These are phyloP conservation scores for Saccharomycopsis phalli DNA, from an alignment of 1,139 yeast genomes.

Conservation along the genomic window DNA sequence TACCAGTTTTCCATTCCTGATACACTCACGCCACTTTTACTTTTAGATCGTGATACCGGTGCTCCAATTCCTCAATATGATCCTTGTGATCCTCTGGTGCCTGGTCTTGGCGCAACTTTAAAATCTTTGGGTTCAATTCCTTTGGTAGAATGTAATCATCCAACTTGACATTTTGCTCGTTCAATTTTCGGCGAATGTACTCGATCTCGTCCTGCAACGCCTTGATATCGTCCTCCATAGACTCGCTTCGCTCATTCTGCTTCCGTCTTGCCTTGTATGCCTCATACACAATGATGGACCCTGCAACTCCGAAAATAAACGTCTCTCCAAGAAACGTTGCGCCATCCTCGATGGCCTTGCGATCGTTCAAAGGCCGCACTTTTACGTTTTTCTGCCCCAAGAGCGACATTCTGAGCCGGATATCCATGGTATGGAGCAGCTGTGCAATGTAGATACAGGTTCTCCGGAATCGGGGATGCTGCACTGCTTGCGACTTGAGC, in stretches of 20 bases:
- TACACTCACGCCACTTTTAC: no score
- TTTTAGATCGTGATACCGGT: conserved; percentile 8
- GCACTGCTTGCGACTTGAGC: conserved; percentile 68
- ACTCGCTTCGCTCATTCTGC: conserved; percentile 52
- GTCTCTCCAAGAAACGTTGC: conserved; percentile 73
- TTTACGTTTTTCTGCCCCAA: conserved; percentile 49
- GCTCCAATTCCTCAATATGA: conserved; percentile 10
- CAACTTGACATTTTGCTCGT: conserved; percentile 33
- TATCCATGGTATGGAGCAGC: conserved; percentile 58
- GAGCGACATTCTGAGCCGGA: conserved; percentile 51
- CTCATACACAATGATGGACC: conserved; percentile 68
- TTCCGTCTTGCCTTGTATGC: conserved; percentile 60
- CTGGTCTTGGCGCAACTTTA: conserved; percentile 28
- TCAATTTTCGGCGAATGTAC: conserved; percentile 43
- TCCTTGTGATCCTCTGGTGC: neutral
- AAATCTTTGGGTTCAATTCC: conserved; percentile 37
- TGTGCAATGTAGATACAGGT: conserved; percentile 70
- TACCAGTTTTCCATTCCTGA: no score
- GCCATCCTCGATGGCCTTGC: conserved; percentile 76
- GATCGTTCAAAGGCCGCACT: conserved; percentile 75
- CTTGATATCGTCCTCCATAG: conserved; percentile 58
- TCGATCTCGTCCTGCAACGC: conserved; percentile 65
- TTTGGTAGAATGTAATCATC: conserved; percentile 43
- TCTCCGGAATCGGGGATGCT: conserved; percentile 55
- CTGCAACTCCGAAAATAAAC: conserved; percentile 80